phyloP scores from a whole-genome alignment of 2,329 filamentous ascomycete species.

The Sporothrix sp. region DNA sequence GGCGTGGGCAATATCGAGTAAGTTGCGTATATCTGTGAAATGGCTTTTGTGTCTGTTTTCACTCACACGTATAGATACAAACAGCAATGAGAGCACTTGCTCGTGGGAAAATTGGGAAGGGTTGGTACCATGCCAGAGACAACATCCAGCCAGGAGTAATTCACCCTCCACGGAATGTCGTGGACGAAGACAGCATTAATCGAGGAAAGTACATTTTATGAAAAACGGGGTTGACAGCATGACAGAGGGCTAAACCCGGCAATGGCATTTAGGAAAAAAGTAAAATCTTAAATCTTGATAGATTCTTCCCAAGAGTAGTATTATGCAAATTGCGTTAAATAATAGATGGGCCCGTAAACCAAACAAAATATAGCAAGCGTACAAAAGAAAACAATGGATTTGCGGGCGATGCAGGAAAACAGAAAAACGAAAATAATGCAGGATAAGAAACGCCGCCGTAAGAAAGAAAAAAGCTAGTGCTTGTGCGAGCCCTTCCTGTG shows the following conservation, averaged over 20 bases:
- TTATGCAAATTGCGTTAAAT: neutral
- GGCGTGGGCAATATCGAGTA: constrained; percentile 47
- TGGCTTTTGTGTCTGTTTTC: neutral
- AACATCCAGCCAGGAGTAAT: too few species aligned
- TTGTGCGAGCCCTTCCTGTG: constrained; percentile 6
- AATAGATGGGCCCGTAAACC: neutral
- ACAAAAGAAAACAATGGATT: neutral
- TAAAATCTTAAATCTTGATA: neutral
- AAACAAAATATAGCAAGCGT: neutral
- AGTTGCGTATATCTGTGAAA: constrained; percentile 1
- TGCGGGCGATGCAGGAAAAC: neutral
- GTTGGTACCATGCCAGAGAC: neutral
- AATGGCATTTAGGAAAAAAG: too few species aligned
- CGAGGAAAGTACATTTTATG: neutral
- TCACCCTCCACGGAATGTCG: neutral
- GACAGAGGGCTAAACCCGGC: too few species aligned
- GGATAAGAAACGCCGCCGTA: neutral
- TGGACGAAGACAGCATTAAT: neutral
- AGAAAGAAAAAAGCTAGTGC: neutral
- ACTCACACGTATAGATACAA: neutral
- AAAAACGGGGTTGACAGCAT: neutral
- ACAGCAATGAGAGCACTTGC: neutral
- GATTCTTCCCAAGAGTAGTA: neutral
- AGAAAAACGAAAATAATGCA: neutral
- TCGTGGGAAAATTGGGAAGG: neutral